Evolutionary conservation across 192 early-diverging fungal species (phyloP).

Genomic region (Diversispora epigaea): DNA sequence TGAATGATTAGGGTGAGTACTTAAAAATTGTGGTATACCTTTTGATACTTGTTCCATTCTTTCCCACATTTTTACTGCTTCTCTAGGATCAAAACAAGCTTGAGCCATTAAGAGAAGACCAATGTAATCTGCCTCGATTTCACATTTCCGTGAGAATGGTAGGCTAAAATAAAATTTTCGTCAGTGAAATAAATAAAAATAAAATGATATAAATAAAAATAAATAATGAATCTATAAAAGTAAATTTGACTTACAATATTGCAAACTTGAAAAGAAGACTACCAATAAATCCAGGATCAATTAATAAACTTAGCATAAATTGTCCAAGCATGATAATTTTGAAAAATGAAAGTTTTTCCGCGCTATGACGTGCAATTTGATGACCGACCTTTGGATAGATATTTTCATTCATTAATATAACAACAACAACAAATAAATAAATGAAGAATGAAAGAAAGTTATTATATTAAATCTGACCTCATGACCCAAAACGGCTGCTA

Average conservation of each 20-base stretch:
- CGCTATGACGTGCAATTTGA: constrained; percentile 86
- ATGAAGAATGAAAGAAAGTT: not conserved
- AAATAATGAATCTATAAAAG: too few species aligned
- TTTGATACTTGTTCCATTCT: constrained; percentile 61
- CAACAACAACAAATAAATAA: not conserved
- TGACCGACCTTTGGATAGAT: constrained; percentile 66
- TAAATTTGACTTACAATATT: constrained; percentile 49
- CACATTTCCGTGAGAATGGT: constrained; percentile 85
- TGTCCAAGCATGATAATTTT: constrained; percentile 63
- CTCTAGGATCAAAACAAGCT: constrained; percentile 88
- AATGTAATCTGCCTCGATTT: constrained; percentile 92
- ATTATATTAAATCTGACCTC: constrained; percentile 46
- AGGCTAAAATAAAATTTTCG: constrained; percentile 35
- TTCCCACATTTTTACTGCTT: constrained; percentile 80
- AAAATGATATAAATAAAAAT: constrained; percentile 11
- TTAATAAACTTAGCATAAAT: constrained; percentile 61
- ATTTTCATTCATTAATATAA: not conserved
- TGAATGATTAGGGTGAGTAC: constrained; percentile 82
- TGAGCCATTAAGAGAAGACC: constrained; percentile 85
- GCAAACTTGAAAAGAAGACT: constrained; percentile 67
- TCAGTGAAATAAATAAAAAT: not conserved
- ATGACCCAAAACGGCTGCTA: constrained; percentile 93
- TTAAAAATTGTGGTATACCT: constrained; percentile 60
- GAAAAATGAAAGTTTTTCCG: constrained; percentile 81
- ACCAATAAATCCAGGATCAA: constrained; percentile 66